Evolutionary conservation across 2,329 filamentous ascomycete genomes (phyloP), one percentile per base, ranked within the genome.

Genomic region (Leptographium wingfieldii): DNA sequence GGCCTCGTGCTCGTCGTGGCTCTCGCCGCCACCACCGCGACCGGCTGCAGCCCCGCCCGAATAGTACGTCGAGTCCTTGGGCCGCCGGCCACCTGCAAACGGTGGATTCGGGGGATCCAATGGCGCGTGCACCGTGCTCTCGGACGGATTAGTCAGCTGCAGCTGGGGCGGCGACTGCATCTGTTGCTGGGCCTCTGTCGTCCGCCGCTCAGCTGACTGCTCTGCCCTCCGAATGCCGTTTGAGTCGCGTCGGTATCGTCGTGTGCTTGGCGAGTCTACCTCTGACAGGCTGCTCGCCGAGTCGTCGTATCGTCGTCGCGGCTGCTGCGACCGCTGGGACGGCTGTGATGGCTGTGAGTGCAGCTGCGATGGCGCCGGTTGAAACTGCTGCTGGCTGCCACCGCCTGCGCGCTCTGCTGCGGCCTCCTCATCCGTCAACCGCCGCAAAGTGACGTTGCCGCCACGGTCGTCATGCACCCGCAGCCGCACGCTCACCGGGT

Each of bases 1-100:
- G 16, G 43, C 29, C 3, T 22, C 19, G 48, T 19, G 46, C 9
- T 22, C 19, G 48, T 19, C 14, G 31, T 19, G 19, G 48, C 25
- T 14, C 38, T 40, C 29, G 9, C 31, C 22, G 29, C 10, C 29
- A 43, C 31, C 40, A n/a, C 22, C 12, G 1, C 53, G 5, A 35
- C 16, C 29, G 10, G 33, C 52, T 2, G 29, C 2, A 71, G 7
- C 80, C 9, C 49, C 61, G n/a, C 62, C 80, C 3, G 80, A 82
- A 66, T 83, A 85, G 66, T 85, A 85, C 10, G 80, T 80, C 53
- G 80, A 83, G 66, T 86, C 83, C 66, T 84, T 85, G 2, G 71
- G 73, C 66, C 76, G 75, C 61, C 74, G 73, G 0, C 76, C 76
- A 51, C 74, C 77, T 5, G 81, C 79, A 66, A 81, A 83, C 6